Evolutionary conservation across 2,329 filamentous ascomycete species (phyloP), one percentile per base, ranked within the genome.

Genomic region (Didymella glomerata): DNA sequence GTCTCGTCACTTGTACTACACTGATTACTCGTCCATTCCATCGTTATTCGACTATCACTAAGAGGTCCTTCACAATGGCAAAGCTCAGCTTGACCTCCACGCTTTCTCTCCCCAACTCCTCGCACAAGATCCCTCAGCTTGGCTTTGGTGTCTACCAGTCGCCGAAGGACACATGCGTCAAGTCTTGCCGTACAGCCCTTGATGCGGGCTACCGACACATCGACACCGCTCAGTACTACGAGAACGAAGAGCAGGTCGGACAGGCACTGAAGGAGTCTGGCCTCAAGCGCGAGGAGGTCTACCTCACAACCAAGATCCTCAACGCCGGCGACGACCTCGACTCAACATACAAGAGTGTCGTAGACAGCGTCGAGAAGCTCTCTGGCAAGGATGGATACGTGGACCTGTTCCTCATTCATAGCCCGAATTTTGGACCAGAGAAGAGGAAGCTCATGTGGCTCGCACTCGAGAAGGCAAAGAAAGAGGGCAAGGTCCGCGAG

Each of bases 141-240:
- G 90, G 89, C 13, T 91, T 92, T 68, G 90, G 90, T 48, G 88
- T 91, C 60, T 92, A 90, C 77, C 84, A 83, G 60, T 86, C 87
- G 6, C 81, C 81, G 2, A 72, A 80, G 36, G 71, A 82, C 41
- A 79, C 81, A 61, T 90, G 87, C 73, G 79, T 83, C 10, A 72
- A 81, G 32, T 88, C 88, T 1, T 87, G 85, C 64, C 77, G 85
- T 3, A 80, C 80, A 44, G 90, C 87, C 1, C 77, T 90, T 50
- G 77, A 81, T 36, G 75, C 76, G 9, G 86, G 86, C 28, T 89
- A 89, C 71, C 82, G 86, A 34, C 86, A 89, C 69, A 84, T 90
- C 53, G 87, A 90, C 75, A 85, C 88, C 0, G 90, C 90, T 0
- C 86, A 89, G 70, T 86, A 85, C 73, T 93, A 92, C 73, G 83